Evolutionary conservation across 78 protist species (phyloP), one percentile per base, ranked within the genome.

Genomic region (slime mould (Dictyostelium discoideum)): DNA sequence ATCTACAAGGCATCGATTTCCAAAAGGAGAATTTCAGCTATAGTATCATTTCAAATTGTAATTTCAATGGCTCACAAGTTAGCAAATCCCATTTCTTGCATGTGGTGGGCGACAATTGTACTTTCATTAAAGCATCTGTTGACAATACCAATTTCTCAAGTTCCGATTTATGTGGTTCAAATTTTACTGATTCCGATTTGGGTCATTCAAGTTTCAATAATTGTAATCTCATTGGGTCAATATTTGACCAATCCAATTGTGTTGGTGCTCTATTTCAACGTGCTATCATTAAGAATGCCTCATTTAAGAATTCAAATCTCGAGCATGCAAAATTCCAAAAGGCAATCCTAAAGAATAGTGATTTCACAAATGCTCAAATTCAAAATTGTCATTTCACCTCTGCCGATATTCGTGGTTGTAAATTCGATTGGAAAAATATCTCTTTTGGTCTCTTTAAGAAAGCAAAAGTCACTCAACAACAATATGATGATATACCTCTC

Each of bases 321-420:
- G 89, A 90, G 18, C 95, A 90, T 72, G 95, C 95, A 0, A 90
- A 90, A 39, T 90, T 90, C n/a, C 95, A 90, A 73, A 90, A 90
- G 20, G 82, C 95, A n/a, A 69, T 24, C 22, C 50, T 90, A 14
- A 29, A 3, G 24, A 84, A 73, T 22, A 72, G 88, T 72, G 95
- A 90, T 82, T 90, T 90, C 44, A 90, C 88, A 3, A 72, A 74
- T 48, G 88, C 95, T 20, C 24, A 48, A 24, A 39, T 88, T 8
- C 37, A 60, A 48, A 88, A 88, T 22, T 80, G 87, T 48, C 94
- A 88, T 46, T 88, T 88, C 65, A 88, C 94, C 0, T 63, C 83
- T 1, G 86, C 87, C 13, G 94, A 88, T 46, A 22, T 88, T 13
- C 29, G 94, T 57, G 50, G 69, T 46, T 72, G 79, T 13, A 77